These are phyloP conservation scores for Carex scoparia DNA, from an alignment of 176 grass and related monocot species.

Conservation along the genomic window DNA sequence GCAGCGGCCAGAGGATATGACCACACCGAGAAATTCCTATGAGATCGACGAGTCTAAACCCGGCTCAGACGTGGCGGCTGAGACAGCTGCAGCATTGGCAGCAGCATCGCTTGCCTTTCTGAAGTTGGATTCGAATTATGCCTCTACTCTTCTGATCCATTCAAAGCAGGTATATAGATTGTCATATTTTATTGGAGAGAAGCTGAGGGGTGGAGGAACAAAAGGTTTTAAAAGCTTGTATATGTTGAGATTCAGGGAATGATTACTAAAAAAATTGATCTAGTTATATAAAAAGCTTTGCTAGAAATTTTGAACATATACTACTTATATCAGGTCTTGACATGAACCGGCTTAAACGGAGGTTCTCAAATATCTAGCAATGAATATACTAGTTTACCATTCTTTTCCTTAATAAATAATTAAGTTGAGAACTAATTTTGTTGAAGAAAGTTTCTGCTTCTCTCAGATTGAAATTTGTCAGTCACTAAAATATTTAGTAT, in stretches of 20 bases:
- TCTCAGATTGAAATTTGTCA: background rate
- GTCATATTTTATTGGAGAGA: background rate
- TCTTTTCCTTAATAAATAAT: background rate
- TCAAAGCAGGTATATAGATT: slow-evolving; percentile 41
- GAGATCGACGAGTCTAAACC: slow-evolving; percentile 32
- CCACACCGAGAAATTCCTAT: slow-evolving; percentile 42
- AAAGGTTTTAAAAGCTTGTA: background rate
- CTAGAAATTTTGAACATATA: background rate
- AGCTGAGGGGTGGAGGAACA: background rate
- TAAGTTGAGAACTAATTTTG: background rate
- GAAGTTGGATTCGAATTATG: background rate
- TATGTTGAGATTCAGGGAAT: background rate
- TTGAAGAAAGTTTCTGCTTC: background rate
- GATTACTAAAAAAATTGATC: background rate
- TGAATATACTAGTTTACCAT: background rate
- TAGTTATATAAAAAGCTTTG: background rate
- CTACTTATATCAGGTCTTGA: background rate
- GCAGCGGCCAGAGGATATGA: slow-evolving; percentile 90
- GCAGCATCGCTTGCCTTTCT: slow-evolving; percentile 44
- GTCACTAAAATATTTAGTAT: background rate
- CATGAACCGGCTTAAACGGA: background rate
- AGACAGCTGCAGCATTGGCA: slow-evolving; percentile 62
- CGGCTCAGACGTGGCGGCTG: slow-evolving; percentile 63
- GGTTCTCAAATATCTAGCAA: background rate
- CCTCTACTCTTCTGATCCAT: slow-evolving; percentile 40